Evolutionary conservation across 768 basidiomycete genomes (phyloP), one percentile per base, ranked within the genome.

Genomic region (Lyophyllum shimeji): DNA sequence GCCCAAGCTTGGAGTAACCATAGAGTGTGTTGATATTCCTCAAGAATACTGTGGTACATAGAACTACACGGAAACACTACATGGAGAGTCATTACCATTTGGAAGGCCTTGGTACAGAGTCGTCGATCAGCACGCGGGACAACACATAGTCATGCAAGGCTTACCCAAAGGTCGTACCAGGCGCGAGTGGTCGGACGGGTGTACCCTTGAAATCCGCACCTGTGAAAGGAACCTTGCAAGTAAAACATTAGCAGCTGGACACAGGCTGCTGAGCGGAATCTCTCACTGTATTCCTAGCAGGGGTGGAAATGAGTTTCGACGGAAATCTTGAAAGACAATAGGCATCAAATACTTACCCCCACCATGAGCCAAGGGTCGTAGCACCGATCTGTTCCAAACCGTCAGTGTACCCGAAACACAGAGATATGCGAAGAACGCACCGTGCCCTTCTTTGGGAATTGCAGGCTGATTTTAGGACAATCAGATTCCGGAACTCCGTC

Each of bases 401-500:
- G 8, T 48, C 20, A 25, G 49, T 51, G 11, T 27, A 29, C 29
- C 39, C 11, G 24, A 25, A 18, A n/a, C 8, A 3, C 33, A 43
- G 33, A 29, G 12, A 31, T 27, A 13, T 1, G 8, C 12, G 21
- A 55, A 3, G 20, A 13, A 67, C 67, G 33, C 21, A 74, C 73
- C 11, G 62, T 64, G 44, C 73, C 73, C 43, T 76, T 72, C 64
- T 66, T 62, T 1, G 76, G 76, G 67, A 69, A 76, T 64, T 77
- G 74, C 17, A 76, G 65, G 44, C 65, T 63, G 37, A 39, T 37
- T 17, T 24, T 7, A 9, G 21, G 18, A 2, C 40, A 18, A 15
- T 7, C 52, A 42, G 15, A 37, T 29, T 5, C 34, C 3, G 12
- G 15, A 37, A 37, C 15, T 13, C 15, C 12, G 34, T 37, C 34